Evolutionary conservation across 495 filamentous ascomycete species (phyloP).

Genomic region (Xylaria castorea): DNA sequence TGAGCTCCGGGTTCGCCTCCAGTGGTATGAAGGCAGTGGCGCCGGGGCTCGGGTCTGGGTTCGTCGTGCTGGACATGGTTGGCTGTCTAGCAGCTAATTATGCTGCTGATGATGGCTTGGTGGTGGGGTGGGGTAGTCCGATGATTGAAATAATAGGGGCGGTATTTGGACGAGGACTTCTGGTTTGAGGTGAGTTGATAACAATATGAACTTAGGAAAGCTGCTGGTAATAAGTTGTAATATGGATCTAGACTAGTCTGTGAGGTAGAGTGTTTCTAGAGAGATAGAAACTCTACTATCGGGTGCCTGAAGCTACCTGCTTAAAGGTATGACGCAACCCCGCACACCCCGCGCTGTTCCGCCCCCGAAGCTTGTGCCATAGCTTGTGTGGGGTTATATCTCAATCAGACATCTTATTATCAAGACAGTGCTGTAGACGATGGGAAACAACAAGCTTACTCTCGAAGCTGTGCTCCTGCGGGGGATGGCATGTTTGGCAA

Average conservation of each 20-base stretch:
- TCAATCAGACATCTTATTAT: not conserved
- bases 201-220: not conserved
- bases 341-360: not conserved
- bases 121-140: not conserved
- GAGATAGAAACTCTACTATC: not conserved
- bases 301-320: not conserved
- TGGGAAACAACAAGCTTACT: no score
- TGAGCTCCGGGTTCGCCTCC: conserved; percentile 77
- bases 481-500: no score
- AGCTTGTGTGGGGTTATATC: conserved; percentile 13
- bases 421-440: no score
- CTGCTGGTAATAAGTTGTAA: not conserved
- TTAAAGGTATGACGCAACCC: conserved; percentile 18
- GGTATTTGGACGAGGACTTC: not conserved
- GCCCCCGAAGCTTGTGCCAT: not conserved
- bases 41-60: conserved; percentile 43
- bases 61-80: conserved; percentile 43
- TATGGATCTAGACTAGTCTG: not conserved
- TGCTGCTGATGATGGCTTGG: no score
- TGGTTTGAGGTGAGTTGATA: not conserved
- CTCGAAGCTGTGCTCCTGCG: no score
- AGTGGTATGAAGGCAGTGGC: conserved; percentile 57
- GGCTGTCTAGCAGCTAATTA: no score
- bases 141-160: not conserved
- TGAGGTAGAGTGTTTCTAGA: not conserved